Conservation (phyloP, 352 stramenopile genomes). For the Paralagenidium karlingii region DNA sequence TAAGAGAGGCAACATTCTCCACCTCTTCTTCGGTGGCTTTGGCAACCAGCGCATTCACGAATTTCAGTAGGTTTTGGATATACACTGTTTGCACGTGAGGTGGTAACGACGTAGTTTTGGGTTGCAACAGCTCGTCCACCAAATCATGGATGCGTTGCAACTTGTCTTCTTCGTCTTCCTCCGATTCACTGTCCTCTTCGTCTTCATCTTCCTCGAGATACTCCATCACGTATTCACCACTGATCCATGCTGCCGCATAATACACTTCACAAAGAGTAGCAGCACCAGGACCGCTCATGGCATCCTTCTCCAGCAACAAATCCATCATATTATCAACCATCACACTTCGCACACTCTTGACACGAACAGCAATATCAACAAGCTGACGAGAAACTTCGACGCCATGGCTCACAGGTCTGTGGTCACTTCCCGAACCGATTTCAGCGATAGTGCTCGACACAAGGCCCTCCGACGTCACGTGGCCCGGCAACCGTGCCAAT, state of each 20-base stretch:
- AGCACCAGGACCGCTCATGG: constrained; percentile 47
- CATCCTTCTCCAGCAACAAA: constrained; percentile 84
- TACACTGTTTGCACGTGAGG: constrained; percentile 89
- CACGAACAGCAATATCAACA: constrained; percentile 93
- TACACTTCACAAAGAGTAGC: constrained; percentile 90
- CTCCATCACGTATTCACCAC: constrained; percentile 94
- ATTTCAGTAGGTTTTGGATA: constrained; percentile 89
- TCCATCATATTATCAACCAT: constrained; percentile 92
- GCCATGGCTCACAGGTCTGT: constrained; percentile 32
- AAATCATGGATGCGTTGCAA: constrained; percentile 78
- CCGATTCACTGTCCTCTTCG: constrained; percentile 60
- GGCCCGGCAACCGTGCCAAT: constrained; percentile 86
- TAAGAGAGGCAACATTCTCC: constrained; percentile 68
- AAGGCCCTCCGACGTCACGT: no score
- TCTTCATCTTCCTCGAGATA: constrained; percentile 78
- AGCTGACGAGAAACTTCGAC: constrained; percentile 90
- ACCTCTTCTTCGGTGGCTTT: constrained; percentile 67
- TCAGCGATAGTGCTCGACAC: constrained; percentile 7
- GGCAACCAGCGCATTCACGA: constrained; percentile 64
- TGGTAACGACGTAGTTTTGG: constrained; percentile 68
- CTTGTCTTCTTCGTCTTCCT: constrained; percentile 60
- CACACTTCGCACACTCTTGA: constrained; percentile 92
- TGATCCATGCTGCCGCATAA: constrained; percentile 94
- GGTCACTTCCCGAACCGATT: constrained; percentile 4
- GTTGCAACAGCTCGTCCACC: constrained; percentile 69